A percentile compares a stretch with the other conserved stretches of the same genome.
phyloP scores from a whole-genome alignment of 1,139 yeast species.

The Nakaseomyces sp. region DNA sequence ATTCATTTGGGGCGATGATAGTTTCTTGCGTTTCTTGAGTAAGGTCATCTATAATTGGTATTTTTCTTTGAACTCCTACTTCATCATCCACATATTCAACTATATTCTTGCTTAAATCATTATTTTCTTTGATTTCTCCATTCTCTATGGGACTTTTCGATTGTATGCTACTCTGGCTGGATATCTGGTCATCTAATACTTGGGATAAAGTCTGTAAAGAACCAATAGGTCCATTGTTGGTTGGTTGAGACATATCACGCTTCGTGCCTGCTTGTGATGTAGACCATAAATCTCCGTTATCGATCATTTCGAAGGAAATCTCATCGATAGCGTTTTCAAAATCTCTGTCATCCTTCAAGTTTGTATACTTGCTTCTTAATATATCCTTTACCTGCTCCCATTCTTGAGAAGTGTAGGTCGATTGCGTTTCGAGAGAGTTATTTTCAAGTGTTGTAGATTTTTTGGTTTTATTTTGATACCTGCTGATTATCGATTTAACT shows the following conservation, averaged over 20 bases:
- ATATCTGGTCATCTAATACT: neutral
- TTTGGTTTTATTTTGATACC: constrained; percentile 1
- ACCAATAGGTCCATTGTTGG: neutral
- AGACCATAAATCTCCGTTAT: neutral
- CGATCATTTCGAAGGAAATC: neutral
- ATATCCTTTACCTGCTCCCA: constrained; percentile 15
- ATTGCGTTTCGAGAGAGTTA: neutral
- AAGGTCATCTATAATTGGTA: neutral
- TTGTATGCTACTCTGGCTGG: neutral
- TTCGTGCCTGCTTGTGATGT: neutral
- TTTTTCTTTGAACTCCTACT: neutral
- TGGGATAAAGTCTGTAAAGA: constrained; percentile 1
- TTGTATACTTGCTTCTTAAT: neutral
- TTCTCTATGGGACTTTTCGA: no score
- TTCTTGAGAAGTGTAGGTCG: constrained; percentile 22
- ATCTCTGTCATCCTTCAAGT: neutral
- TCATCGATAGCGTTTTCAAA: neutral
- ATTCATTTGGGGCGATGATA: neutral
- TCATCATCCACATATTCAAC: no score
- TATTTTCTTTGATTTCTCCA: neutral
- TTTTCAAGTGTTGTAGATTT: constrained; percentile 5
- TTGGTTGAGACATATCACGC: neutral
- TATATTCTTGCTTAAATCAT: neutral
- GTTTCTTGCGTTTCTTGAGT: neutral
- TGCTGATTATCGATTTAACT: constrained; percentile 1